A percentile compares a stretch with the other conserved stretches of the same genome.
Conservation (phyloP, 1,284 basidiomycete genomes). For the Heliocybe sulcata region DNA sequence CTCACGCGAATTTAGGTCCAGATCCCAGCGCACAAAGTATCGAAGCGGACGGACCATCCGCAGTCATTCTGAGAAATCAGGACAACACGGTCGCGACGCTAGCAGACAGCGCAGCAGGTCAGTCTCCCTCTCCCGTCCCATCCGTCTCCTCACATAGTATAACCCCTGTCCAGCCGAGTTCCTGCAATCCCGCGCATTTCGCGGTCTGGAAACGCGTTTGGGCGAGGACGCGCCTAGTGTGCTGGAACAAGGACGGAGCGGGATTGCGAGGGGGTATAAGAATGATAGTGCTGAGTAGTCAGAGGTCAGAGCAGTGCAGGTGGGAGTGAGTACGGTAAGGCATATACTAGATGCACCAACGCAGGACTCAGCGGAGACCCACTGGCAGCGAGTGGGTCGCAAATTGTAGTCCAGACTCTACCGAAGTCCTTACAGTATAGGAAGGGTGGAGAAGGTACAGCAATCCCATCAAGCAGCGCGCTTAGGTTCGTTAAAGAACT, state of each 20-base stretch:
- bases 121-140: slow-evolving; percentile 1
- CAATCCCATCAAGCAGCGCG: neutral
- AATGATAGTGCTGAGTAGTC: slow-evolving; percentile 28
- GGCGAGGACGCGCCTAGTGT: slow-evolving; percentile 78
- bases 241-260: slow-evolving; percentile 84
- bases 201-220: slow-evolving; percentile 75
- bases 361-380: too few species aligned
- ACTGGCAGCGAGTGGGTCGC: too few species aligned
- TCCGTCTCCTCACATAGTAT: neutral
- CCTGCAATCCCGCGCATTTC: slow-evolving; percentile 66
- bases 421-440: too few species aligned
- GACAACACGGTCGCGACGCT: slow-evolving; percentile 50
- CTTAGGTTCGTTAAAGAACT: neutral
- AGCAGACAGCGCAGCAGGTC: slow-evolving; percentile 67
- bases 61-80: slow-evolving; percentile 57
- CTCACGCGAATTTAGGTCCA: slow-evolving; percentile 1
- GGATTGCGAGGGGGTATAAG: slow-evolving; percentile 84
- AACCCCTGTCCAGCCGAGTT: slow-evolving; percentile 46
- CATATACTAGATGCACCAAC: neutral
- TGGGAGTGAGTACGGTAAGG: neutral
- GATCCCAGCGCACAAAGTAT: slow-evolving; percentile 5
- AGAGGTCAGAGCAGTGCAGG: neutral
- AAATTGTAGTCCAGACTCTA: too few species aligned
- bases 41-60: slow-evolving; percentile 15
- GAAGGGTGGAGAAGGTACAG: too few species aligned